A percentile compares a stretch with the other conserved stretches of the same genome.
Conservation (phyloP, 2,329 filamentous ascomycete species). For the Colletotrichum sp. region DNA sequence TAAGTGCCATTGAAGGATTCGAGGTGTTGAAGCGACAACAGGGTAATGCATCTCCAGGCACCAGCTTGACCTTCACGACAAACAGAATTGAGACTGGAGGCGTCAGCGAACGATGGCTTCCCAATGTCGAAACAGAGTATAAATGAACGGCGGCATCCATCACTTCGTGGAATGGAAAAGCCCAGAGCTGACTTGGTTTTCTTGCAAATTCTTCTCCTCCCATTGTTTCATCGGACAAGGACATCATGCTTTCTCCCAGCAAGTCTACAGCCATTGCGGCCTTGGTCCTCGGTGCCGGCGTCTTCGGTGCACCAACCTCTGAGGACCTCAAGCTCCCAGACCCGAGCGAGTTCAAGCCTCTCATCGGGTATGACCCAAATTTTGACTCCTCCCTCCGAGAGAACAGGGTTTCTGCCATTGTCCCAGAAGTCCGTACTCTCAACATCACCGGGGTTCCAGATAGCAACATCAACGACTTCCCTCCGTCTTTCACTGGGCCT, state of each 20-base stretch:
- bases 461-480: not conserved
- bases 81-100: not conserved
- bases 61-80: not conserved
- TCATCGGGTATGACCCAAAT: not conserved
- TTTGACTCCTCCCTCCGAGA: not conserved
- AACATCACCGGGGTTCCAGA: not conserved
- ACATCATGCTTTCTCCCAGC: not conserved
- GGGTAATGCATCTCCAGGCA: not conserved
- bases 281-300: not conserved
- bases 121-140: not conserved
- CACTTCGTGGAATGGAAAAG: accelerated
- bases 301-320: not conserved
- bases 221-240: accelerated
- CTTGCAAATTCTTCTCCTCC: not conserved
- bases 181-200: not conserved
- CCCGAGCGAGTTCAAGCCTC: not conserved
- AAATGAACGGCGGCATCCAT: not conserved
- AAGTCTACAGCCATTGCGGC: not conserved
- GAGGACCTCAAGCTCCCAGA: not conserved
- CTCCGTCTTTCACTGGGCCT: not conserved
- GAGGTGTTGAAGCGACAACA: not conserved
- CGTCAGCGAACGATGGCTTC: accelerated
- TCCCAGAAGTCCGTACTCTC: not conserved
- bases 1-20: not conserved
- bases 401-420: not conserved